Conservation (phyloP, 371 early-diverging fungal genomes). For the Parasitella parasitica region DNA sequence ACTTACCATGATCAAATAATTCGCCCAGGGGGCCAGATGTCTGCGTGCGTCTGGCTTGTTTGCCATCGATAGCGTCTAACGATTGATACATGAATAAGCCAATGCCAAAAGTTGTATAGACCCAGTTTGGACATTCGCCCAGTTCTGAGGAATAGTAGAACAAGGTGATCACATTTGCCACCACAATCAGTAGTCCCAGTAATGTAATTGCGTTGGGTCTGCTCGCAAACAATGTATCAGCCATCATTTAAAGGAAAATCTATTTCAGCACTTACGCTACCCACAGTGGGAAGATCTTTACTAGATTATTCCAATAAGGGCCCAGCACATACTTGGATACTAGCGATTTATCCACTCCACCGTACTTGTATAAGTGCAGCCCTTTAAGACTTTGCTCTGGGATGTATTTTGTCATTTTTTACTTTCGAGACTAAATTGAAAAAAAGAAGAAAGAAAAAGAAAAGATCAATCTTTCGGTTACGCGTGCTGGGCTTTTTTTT, state of each 20-base stretch:
- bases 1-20: constrained; percentile 85
- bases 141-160: constrained; percentile 79
- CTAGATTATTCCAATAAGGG: constrained; percentile 90
- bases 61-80: constrained; percentile 98
- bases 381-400: constrained; percentile 45
- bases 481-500: background rate
- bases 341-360: constrained; percentile 86
- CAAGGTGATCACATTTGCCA: constrained; percentile 70
- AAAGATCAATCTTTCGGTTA: too few species aligned
- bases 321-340: constrained; percentile 83
- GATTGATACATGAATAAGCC: constrained; percentile 94
- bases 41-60: constrained; percentile 95
- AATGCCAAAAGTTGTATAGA: constrained; percentile 82
- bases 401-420: constrained; percentile 29
- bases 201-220: constrained; percentile 98
- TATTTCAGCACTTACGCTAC: constrained; percentile 70
- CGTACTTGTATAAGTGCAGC: constrained; percentile 81
- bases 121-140: constrained; percentile 82
- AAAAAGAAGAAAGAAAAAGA: background rate
- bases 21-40: constrained; percentile 93
- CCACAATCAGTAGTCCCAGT: constrained; percentile 84
- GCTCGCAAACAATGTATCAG: constrained; percentile 1
- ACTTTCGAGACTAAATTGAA: background rate
- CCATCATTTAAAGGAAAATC: background rate
- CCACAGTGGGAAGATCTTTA: constrained; percentile 86